Base-by-base conservation (phyloP, 108 stramenopile genomes). In the Craspedostauros australis region DNA sequence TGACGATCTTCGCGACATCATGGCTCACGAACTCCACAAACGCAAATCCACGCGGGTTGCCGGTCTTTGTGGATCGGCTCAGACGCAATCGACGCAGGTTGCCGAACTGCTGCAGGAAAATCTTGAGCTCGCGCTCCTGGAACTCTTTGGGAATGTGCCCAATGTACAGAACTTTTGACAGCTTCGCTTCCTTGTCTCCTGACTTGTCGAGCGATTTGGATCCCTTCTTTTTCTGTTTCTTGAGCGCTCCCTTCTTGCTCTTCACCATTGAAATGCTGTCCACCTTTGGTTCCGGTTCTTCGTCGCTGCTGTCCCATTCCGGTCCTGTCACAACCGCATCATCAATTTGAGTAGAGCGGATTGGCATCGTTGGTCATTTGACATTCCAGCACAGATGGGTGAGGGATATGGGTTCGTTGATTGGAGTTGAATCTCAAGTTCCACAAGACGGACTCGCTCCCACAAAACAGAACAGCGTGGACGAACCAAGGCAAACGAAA, bases 21-120 rank as follows among this genome's bases (percentile, higher is more conserved):
- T 70, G 40, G 47, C 81, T 72, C 6, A 32, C 74, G 52, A 98
- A 98, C 71, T 97, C 77, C 16, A 92, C 72, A 77, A 97, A 99
- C 14, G 93, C 99, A 62, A 96, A 98, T 2, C 97, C 96, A 29
- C 79, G 62, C 23, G 91, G 71, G 32, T 68, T 60, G 14, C 90
- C 93, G 6, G 91, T 90, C 61, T 91, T 86, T 44, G 73, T 68
- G 30, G 84, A 88, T 12, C 97, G 84, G 25, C 84, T 84, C 14
- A 99, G 55, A 11, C 88, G 72, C 39, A 95, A 66, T 36, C 76
- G 72, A 3, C 44, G 40, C 1, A 99, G 89, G 23, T 72, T 75
- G 9, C 99, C 99, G 50, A 99, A 99, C 64, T 99, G 97, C 8
- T 70, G 54, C 43, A 99, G 75, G 66, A 99, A 98, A 28, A 58